Conservation (phyloP, 768 basidiomycete species). For the Pleurotus djamor region DNA sequence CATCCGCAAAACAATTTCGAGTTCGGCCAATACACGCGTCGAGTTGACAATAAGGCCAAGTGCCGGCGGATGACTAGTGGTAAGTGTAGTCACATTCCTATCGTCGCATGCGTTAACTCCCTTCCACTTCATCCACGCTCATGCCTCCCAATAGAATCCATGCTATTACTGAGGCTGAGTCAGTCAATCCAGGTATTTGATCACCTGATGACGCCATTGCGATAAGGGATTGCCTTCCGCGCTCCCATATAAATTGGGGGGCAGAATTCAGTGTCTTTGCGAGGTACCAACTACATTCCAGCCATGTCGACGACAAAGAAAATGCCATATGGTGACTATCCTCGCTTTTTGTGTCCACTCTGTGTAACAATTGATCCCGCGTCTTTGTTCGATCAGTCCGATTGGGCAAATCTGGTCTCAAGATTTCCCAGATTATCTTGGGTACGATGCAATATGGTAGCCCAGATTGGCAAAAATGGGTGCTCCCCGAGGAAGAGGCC, state of each 20-base stretch:
- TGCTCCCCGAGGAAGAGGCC: conserved; percentile 44
- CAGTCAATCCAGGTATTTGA: not conserved
- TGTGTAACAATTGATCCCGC: not conserved
- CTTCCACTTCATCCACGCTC: not conserved
- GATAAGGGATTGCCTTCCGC: not conserved
- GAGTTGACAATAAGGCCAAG: no score
- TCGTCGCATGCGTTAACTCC: not conserved
- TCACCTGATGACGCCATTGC: not conserved
- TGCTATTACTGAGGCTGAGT: not conserved
- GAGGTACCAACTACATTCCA: not conserved
- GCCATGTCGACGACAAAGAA: not conserved
- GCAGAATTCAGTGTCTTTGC: not conserved
- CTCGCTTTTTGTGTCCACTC: not conserved
- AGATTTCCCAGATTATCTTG: conserved; percentile 65
- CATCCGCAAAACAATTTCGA: no score
- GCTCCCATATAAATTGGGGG: not conserved
- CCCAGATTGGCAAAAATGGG: conserved; percentile 49
- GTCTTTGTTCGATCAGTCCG: conserved; percentile 27
- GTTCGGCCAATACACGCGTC: no score
- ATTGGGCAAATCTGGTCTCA: conserved; percentile 51
- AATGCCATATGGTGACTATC: not conserved
- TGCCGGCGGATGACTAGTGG: no score
- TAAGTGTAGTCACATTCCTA: no score
- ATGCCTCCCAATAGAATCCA: not conserved
- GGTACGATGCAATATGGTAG: conserved; percentile 62